Evolutionary conservation across 1,139 yeast genomes (phyloP).

Genomic region (Protomyces macrosporus): DNA sequence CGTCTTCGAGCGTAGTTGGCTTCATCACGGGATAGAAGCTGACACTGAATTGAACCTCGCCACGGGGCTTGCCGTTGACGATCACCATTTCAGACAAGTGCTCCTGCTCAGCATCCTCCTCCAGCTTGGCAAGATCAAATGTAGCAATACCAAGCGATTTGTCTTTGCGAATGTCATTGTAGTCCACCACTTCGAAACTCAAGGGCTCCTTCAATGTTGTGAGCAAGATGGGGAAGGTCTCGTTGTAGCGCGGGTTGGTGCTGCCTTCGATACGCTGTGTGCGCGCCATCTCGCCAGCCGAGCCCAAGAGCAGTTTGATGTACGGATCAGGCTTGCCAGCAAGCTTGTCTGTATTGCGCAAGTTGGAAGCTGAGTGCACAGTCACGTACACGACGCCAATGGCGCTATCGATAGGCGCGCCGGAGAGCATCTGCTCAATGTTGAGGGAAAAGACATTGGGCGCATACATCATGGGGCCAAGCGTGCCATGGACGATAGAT

Average conservation of each 20-base stretch:
- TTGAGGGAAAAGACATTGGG: slow-evolving; percentile 92
- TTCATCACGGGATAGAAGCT: slow-evolving; percentile 75
- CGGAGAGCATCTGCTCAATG: slow-evolving; percentile 82
- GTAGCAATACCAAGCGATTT: slow-evolving; percentile 72
- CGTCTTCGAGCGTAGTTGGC: slow-evolving; percentile 72
- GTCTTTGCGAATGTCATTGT: slow-evolving; percentile 73
- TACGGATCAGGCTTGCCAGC: slow-evolving; percentile 89
- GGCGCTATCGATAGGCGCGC: slow-evolving; percentile 72
- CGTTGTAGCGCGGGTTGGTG: slow-evolving; percentile 73
- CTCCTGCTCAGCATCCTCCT: slow-evolving; percentile 46
- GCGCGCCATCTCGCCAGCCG: slow-evolving; percentile 51
- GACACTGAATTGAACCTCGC: slow-evolving; percentile 63
- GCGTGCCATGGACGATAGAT: slow-evolving; percentile 76
- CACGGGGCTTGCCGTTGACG: slow-evolving; percentile 74
- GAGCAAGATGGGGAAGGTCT: slow-evolving; percentile 64
- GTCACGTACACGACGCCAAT: slow-evolving; percentile 76
- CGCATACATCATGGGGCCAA: slow-evolving; percentile 77
- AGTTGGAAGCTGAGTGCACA: slow-evolving; percentile 58
- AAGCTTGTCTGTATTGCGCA: slow-evolving; percentile 60
- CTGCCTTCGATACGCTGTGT: slow-evolving; percentile 65
- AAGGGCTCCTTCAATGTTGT: slow-evolving; percentile 76
- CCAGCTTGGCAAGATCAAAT: slow-evolving; percentile 64
- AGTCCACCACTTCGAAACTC: slow-evolving; percentile 63
- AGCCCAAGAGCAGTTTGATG: slow-evolving; percentile 48
- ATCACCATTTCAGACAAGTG: slow-evolving; percentile 55